Base-by-base conservation (phyloP, 176 grass and related monocot genomes). In the Musa troglodytarum region DNA sequence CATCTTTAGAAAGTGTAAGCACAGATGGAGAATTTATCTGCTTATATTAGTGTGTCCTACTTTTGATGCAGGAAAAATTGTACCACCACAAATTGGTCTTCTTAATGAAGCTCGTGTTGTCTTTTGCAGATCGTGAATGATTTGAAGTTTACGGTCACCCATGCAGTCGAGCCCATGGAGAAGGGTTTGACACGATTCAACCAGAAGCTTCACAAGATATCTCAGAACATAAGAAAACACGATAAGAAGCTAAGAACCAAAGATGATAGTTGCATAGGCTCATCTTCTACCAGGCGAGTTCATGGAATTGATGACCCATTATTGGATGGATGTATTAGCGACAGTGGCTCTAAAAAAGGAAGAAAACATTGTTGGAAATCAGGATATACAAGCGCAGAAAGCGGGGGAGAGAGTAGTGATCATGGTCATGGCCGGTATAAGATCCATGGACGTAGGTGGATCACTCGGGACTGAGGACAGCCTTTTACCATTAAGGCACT, bases 141-240 rank as follows among this genome's bases (percentile, higher is more conserved):
- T 76, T 70, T 96, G 85, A 96, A 90, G 87, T 96, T 92, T 77
- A 96, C 93, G 2, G 80, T 96, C 11, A 86, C 84, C 70, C 93
- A 96, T 16, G 93, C 87, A 1, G 89, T 92, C 57, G 89, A 92
- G 52, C 93, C 93, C 0, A 81, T 86, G 74, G 84, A 86, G 49
- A 86, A 81, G 68, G 84, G 84, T 17, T 73, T 86, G 24, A 78
- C 84, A 57, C 53, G 58, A 74, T 87, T 96, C 80, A 90, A 96
- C 5, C 82, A 88, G 73, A 96, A 84, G 72, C 77, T 96, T 66
- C 93, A 96, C 59, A 85, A 21, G 69, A 90, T 96, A 70, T 96
- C 92, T 1, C 73, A 90, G 74, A 92, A 96, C 69, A 92, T 96
- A 0, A 96, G 87, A 74, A 92, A 88, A 50, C 85, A 89, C 0